These are phyloP conservation scores for Chytriomyces hyalinus DNA, from an alignment of 192 early-diverging fungal species.

Conservation along the genomic window DNA sequence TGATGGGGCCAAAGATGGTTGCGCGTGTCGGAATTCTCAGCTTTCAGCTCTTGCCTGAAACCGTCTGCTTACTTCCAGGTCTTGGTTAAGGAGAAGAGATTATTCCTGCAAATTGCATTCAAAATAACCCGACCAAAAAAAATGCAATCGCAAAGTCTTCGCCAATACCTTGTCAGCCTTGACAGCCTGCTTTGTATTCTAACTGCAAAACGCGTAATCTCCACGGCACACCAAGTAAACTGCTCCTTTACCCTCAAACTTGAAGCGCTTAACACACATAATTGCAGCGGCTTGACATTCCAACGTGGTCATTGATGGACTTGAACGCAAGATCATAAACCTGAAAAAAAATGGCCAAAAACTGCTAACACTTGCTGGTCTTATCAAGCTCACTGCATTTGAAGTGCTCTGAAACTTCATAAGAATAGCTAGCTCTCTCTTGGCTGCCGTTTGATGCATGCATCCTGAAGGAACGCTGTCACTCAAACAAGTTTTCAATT, in stretches of 20 bases:
- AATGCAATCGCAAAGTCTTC: background rate
- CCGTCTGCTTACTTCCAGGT: background rate
- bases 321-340: too few relatives aligned
- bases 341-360: too few relatives aligned
- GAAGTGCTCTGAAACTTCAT: too few relatives aligned
- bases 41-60: too few relatives aligned
- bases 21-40: too few relatives aligned
- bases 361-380: too few relatives aligned
- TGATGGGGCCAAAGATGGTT: too few relatives aligned
- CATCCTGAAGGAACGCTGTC: too few relatives aligned
- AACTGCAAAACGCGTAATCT: background rate
- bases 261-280: background rate
- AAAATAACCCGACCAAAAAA: background rate
- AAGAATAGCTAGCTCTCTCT: too few relatives aligned
- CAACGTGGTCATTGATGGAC: background rate
- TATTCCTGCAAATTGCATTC: background rate
- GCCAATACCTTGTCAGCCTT: background rate
- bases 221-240: background rate
- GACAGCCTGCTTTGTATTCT: background rate
- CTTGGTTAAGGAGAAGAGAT: background rate
- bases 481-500: too few relatives aligned
- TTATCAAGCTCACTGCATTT: too few relatives aligned
- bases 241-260: background rate
- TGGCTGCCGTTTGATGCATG: too few relatives aligned
- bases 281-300: background rate